Base-by-base conservation (phyloP, 768 basidiomycete genomes). In the Lactarius sanguifluus region DNA sequence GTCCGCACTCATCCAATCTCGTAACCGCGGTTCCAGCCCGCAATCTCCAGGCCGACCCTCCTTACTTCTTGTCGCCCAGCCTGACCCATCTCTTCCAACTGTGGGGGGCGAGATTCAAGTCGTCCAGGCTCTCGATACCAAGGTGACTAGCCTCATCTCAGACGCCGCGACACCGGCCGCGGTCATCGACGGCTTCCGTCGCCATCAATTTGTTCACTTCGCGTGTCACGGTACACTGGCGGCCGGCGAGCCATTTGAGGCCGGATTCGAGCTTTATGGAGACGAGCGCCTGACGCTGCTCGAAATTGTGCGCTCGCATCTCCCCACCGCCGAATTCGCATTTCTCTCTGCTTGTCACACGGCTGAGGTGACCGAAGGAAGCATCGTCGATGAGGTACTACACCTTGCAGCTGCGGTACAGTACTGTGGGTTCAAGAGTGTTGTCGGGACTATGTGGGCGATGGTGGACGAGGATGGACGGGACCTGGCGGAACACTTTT, bases 321-420 rank as follows among this genome's bases (percentile, higher is more conserved):
- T 41, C 2, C 41, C 41, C 16, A 18, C 41, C 16, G 41, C 41
- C 41, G 16, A 41, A 41, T 41, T 41, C 41, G 41, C 41, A 41
- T 41, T 67, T 20, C 57, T 67, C 13, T 57, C 57, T 5, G 61
- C 66, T 38, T 59, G 16, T 41, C 41, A 41, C 18, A 41, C 52
- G 15, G 56, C 16, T 10, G 30, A 7, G 57, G 9, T 34, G 54
- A 57, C 20, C 1, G 52, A 59, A 18, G 40, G 57, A 7, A 54
- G 32, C 15, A 50, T 59, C 7, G 41, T 62, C 4, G 65, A 66
- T n/a, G 68, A 69, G 20, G 43, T 30, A 1, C 45, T 64, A 4
- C 61, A 64, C 30, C 69, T 67, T 40, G 61, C 66, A 2, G 66
- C 66, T 6, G 66, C 61, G 5, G 56, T 69, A 50, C 65, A 66